Evolutionary conservation across 2,329 filamentous ascomycete genomes (phyloP), one percentile per base, ranked within the genome.

Genomic region (Claviceps paspali): DNA sequence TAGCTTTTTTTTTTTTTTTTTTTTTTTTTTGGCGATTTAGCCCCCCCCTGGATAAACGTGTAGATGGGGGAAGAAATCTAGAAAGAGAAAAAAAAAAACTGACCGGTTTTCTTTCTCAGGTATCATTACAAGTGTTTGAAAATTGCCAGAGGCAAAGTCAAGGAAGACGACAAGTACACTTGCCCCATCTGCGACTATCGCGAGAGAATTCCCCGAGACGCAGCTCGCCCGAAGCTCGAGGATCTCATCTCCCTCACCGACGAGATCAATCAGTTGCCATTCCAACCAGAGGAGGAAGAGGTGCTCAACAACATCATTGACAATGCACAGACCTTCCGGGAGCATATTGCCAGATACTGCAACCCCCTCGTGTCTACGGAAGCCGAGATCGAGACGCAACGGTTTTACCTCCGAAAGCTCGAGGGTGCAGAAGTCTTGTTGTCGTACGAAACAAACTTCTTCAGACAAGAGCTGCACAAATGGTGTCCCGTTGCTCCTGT

Each of bases 121-220:
- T 98, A 98, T 53, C 91, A 98, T 51, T 88, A 91, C 42, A 96
- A 95, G 58, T 98, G 91, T 51, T 68, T 98, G 27, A 98, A 98
- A 64, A 95, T 98, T 52, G 91, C 91, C 3, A 76, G 91, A 35
- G 91, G 91, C 36, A 98, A 96, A 54, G 84, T 98, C 49, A 96
- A 96, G 61, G 91, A 96, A 53, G 88, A 94, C 44, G 91, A 96
- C 53, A 94, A 93, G 56, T 98, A 95, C 54, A 96, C 88, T 1
- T 98, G 91, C 51, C 91, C 91, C 0, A 93, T 98, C 43, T 98
- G 91, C 55, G 91, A 98, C 56, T 95, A 87, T 76, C 80, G 91
- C 14, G 82, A 95, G 53, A 92, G 88, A 62, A 96, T 98, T 37
- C 91, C 91, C 19, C 83, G 91, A 32, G 91, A 98, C 64, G 91